Evolutionary conservation across 352 stramenopile species (phyloP), one percentile per base, ranked within the genome.

Genomic region (Phytophthora crassamura): DNA sequence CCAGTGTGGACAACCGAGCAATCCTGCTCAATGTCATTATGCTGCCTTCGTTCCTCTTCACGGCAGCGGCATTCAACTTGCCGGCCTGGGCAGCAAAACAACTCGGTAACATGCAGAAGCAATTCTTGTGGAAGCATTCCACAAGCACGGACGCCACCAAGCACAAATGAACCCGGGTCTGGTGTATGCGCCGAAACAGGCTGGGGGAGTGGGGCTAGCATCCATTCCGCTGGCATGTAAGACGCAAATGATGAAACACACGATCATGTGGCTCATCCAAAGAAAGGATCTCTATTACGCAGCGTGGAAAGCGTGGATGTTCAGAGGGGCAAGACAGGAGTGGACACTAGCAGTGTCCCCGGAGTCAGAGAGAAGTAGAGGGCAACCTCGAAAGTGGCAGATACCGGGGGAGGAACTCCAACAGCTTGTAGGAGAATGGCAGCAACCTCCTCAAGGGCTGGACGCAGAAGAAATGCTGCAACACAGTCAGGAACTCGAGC

Each of bases 21-120:
- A 7, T 28, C 2, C 22, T 54, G 14, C 16, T 54, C 3, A 54
- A 54, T 15, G 30, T 36, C 5, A 32, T 54, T 14, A 20, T 54
- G 30, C 47, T 54, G 15, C 47, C 47, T 16, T 10, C 47, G 6
- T 18, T 54, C 16, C 20, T 54, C 14, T 54, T 54, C 2, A 54
- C 47, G 4, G 47, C 47, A 15, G 30, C 7, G 16, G 47, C 32
- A 15, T 54, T 54, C 18, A 33, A 42, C 9, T 5, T 54, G 5
- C 33, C 30, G 5, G 4, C 7, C 0, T 54, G 47, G 47, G 47
- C 47, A 20, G 47, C n/a, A n/a, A 10, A 28, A n/a, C 15, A 54
- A 18, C 4, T 54, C 2, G 14, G 18, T 16, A 42, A 43, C 20
- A n/a, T 54, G 6, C 33, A 42, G 4, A 42, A 54, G 15, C 47